Conservation (phyloP, 257 asterid genomes). For the Rehmannia glutinosa region DNA sequence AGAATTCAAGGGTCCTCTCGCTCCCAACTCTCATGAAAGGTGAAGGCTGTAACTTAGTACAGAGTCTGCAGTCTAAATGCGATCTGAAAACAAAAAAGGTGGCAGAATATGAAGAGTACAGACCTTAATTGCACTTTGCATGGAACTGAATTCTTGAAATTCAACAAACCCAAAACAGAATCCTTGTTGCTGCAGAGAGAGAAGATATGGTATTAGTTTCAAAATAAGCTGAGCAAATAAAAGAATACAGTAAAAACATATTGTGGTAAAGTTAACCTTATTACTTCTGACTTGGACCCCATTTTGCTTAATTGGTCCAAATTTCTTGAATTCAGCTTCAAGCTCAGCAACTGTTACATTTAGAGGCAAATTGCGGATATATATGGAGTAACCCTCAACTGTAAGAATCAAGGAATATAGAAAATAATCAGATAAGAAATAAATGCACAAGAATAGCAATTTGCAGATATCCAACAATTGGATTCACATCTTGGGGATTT, state of each 20-base stretch:
- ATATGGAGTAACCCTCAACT: constrained; percentile 84
- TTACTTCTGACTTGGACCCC: constrained; percentile 91
- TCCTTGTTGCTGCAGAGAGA: constrained; percentile 58
- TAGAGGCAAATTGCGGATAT: constrained; percentile 73
- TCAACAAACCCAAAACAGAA: constrained; percentile 92
- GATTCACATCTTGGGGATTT: constrained; percentile 3
- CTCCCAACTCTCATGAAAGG: neutral
- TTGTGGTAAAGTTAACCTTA: constrained; percentile 40
- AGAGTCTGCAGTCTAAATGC: neutral
- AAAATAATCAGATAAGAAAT: neutral
- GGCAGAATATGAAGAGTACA: constrained; percentile 13
- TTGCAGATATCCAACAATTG: neutral
- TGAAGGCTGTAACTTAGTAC: neutral
- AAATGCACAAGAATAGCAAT: neutral
- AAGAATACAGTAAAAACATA: neutral
- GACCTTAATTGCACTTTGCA: constrained; percentile 83
- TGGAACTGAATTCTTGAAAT: constrained; percentile 62
- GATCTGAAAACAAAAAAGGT: neutral
- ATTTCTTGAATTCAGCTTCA: constrained; percentile 68
- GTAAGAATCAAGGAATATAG: constrained; percentile 20
- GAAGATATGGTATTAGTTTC: constrained; percentile 5
- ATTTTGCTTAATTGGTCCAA: constrained; percentile 68
- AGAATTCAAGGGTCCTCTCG: constrained; percentile 15
- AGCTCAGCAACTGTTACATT: constrained; percentile 59
- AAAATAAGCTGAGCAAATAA: neutral